Percentiles rank a stretch among this genome's conserved stretches.
Evolutionary conservation across 768 basidiomycete genomes (phyloP).

Genomic region (Leccinum truebloodii): DNA sequence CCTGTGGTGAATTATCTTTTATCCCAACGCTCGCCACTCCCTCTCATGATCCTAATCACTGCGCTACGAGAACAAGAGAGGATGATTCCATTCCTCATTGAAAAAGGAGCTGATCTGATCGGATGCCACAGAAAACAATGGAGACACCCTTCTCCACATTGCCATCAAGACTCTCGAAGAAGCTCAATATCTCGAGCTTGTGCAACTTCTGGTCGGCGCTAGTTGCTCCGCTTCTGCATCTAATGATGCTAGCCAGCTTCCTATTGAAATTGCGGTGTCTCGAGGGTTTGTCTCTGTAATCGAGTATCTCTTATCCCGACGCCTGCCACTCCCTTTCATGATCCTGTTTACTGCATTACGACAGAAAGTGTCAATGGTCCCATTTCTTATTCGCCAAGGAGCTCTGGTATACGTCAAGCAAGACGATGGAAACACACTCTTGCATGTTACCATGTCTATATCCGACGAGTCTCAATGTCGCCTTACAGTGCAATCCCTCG

Average conservation of each 20-base stretch:
- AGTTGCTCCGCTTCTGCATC: background rate
- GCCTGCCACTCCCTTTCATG: background rate
- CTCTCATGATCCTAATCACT: background rate
- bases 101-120: background rate
- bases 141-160: background rate
- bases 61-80: too few species aligned
- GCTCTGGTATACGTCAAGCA: background rate
- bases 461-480: too few species aligned
- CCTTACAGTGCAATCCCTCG: too few species aligned
- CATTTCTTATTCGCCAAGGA: background rate
- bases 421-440: background rate
- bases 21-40: background rate
- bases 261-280: background rate
- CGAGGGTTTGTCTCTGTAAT: background rate
- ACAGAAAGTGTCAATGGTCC: background rate
- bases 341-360: background rate
- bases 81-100: too few species aligned
- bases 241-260: background rate
- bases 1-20: background rate
- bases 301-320: background rate
- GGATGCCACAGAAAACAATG: background rate
- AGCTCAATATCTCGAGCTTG: background rate
- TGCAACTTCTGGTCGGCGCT: background rate
- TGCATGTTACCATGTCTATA: background rate
- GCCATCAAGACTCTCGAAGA: background rate